Base-by-base conservation (phyloP, 148 eudicot species). In the Polygonum aviculare region DNA sequence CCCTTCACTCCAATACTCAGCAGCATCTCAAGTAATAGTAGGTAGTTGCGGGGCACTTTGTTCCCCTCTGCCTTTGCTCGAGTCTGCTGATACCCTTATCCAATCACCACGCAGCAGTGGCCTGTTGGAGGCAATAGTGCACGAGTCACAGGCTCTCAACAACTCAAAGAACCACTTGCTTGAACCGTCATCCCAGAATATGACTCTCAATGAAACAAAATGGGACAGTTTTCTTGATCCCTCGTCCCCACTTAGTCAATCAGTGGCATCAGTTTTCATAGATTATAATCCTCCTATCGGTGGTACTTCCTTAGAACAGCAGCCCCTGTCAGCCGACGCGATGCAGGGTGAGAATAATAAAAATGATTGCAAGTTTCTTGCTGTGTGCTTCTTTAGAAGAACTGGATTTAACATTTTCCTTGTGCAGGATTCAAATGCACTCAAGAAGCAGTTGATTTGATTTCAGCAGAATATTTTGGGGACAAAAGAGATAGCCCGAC, bases 1-100 rank as follows among this genome's bases (percentile, higher is more conserved):
- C 94, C 97, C 94, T 90, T 90, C 94, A 88, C 87, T 92, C 97
- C 97, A 92, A 88, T 85, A 78, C 74, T 22, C 72, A 67, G 74
- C 72, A 67, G 74, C 81, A 22, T 67, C 84, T 82, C 94, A 78
- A 74, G 88, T 31, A 60, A 45, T 31, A 60, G 72, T 44, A 44
- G 9, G 47, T 44, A 85, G 87, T 80, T 72, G 79, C 74, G 79
- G 90, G 87, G 85, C 78, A 69, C 79, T 81, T 39, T 77, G 86
- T 44, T 86, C 93, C 78, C 87, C 87, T 3, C 79, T 88, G 36
- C 89, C 93, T 80, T 81, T 88, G 62, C 85, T 86, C 62, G 97
- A 88, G 80, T 83, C 90, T 40, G 90, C 84, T 62, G 90, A 86
- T 74, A 83, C 88, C 75, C 71, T 89, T 69, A 82, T 86, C 84